Evolutionary conservation across 345 rosid species (phyloP), one percentile per base, ranked within the genome.

Genomic region (Citrus cavaleriei): DNA sequence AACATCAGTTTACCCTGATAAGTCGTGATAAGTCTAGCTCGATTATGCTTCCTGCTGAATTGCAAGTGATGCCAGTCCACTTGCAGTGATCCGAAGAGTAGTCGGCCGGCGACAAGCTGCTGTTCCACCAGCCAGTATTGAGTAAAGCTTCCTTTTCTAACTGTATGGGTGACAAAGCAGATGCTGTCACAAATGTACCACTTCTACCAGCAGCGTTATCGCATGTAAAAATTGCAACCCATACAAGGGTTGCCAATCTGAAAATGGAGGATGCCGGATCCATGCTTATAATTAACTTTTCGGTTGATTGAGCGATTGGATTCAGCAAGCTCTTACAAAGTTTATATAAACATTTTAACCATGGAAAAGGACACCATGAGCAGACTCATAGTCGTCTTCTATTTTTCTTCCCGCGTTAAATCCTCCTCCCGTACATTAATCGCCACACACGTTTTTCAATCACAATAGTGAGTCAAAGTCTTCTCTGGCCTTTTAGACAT

Each of bases 11-110:
- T 32, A 0, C 34, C 0, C 0, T 10, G 18, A 14, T 4, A 16
- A 4, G 57, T 14, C 0, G 0, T 10, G 18, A 14, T 4, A 16
- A 4, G 57, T 14, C 0, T 51, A 51, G 19, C 7, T 0, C 7
- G 57, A 18, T 14, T 4, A 51, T 51, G 6, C 57, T 51, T 5
- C 57, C 57, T 0, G 57, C 57, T 51, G 57, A 16, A 51, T 51
- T 51, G 57, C 57, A 51, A 16, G 57, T 51, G 57, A 51, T 0
- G 6, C 57, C 57, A 0, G 0, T 0, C 57, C 57, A 51, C 5
- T 16, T 5, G 21, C 57, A 18, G 16, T 51, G 57, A 16, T 51
- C 57, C 21, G 21, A 1, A 51, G 7, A 3, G 51, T 42, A 42
- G 51, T 42, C 0, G 14, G 14, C 46, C 13, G 4, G 3, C 51